These are phyloP conservation scores for Metrosideros polymorpha DNA, from an alignment of 441 rosid genomes.

Conservation along the genomic window DNA sequence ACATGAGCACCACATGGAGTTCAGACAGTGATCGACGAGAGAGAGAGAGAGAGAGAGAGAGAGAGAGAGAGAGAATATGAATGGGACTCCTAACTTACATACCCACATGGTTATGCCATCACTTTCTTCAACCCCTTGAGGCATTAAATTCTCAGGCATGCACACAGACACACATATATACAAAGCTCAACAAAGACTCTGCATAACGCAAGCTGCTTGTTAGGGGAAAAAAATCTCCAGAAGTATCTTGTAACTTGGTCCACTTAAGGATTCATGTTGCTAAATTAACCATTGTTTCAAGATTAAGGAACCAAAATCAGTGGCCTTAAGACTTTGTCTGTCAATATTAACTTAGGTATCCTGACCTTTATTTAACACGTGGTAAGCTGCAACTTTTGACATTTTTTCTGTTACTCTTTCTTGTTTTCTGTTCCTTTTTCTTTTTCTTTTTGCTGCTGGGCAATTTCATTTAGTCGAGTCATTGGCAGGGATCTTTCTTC, in stretches of 20 bases:
- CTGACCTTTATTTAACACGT: not conserved
- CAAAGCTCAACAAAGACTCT: not conserved
- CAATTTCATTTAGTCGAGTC: not conserved
- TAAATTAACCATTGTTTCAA: not conserved
- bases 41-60: not conserved
- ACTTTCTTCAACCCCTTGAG: not conserved
- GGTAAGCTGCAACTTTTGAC: not conserved
- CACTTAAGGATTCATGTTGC: not conserved
- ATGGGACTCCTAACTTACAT: not conserved
- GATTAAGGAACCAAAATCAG: not conserved
- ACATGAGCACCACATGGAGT: not conserved
- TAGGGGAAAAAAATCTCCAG: not conserved
- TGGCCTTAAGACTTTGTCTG: not conserved
- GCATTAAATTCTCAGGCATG: not conserved
- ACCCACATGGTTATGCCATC: not conserved
- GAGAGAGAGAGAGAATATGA: not conserved
- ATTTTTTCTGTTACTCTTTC: not conserved
- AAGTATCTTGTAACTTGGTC: not conserved
- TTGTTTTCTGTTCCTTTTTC: not conserved
- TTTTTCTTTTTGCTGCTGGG: not conserved
- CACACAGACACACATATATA: not conserved
- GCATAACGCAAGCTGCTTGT: not conserved
- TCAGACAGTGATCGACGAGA: not conserved
- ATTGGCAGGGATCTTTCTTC: not conserved
- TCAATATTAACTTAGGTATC: not conserved